phyloP scores from a whole-genome alignment of 2,329 filamentous ascomycete species.

The Lasiodiplodia sp. region DNA sequence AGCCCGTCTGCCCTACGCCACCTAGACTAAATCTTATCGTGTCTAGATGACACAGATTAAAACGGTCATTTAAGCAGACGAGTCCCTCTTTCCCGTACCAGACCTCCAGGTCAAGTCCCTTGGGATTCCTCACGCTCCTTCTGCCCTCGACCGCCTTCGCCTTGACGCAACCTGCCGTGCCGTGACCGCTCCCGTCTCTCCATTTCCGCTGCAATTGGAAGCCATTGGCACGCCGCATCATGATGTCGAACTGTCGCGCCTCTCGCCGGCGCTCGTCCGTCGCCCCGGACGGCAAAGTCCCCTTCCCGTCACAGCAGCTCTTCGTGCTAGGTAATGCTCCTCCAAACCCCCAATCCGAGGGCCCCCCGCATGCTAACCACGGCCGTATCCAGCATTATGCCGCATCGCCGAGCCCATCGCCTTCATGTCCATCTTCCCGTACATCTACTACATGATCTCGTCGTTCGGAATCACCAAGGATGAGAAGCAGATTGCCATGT shows the following conservation, averaged over 20 bases:
- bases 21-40: constrained; percentile 31
- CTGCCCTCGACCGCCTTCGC: constrained; percentile 5
- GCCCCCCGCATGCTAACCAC: constrained; percentile 19
- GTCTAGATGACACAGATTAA: constrained; percentile 30
- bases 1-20: constrained; percentile 31
- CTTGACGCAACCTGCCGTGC: constrained; percentile 9
- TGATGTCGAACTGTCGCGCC: constrained; percentile 27
- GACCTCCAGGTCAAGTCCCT: constrained; percentile 22
- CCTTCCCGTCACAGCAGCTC: constrained; percentile 66
- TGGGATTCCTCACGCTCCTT: constrained; percentile 25
- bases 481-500: constrained; percentile 82
- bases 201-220: constrained; percentile 16
- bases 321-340: constrained; percentile 59
- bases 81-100: constrained; percentile 19
- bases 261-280: constrained; percentile 22
- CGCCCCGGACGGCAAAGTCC: constrained; percentile 39
- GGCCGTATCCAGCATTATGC: constrained; percentile 71
- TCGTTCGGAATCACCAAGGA: constrained; percentile 86
- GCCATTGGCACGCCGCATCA: constrained; percentile 22
- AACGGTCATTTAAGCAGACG: constrained; percentile 30
- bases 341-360: not conserved
- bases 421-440: constrained; percentile 99
- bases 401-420: constrained; percentile 98
- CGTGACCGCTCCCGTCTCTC: constrained; percentile 8
- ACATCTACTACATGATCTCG: constrained; percentile 97